Evolutionary conservation across 345 rosid genomes (phyloP).

Genomic region (Aurinia saxatilis): DNA sequence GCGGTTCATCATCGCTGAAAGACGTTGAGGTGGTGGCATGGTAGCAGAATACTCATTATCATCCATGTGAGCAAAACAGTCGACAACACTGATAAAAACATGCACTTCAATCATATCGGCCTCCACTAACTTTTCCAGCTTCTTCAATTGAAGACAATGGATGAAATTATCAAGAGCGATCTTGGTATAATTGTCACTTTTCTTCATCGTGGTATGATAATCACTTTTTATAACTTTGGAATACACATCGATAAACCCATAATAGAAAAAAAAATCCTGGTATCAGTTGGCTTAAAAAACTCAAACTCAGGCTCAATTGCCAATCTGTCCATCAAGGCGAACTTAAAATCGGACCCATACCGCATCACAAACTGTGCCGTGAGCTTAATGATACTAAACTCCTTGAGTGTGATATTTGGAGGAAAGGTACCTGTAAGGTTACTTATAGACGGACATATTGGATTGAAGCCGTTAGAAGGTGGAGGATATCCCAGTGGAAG

Average conservation of each 20-base stretch:
- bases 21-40: constrained; percentile 39
- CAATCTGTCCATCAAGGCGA: constrained; percentile 46
- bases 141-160: constrained; percentile 65
- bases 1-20: not conserved
- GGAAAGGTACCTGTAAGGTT: constrained; percentile 21
- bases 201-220: too few relatives aligned
- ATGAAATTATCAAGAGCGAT: constrained; percentile 54
- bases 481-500: too few relatives aligned
- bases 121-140: constrained; percentile 54
- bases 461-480: too few relatives aligned
- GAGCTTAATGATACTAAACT: constrained; percentile 61
- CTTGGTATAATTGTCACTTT: too few relatives aligned
- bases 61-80: constrained; percentile 68
- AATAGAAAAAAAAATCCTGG: constrained; percentile 53
- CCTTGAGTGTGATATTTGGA: constrained; percentile 56
- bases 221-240: constrained; percentile 37
- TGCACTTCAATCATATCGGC: constrained; percentile 78
- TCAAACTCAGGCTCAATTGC: constrained; percentile 56
- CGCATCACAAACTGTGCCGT: constrained; percentile 71
- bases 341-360: constrained; percentile 52
- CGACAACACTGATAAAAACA: constrained; percentile 60
- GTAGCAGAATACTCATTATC: constrained; percentile 37
- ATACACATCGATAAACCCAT: constrained; percentile 59
- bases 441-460: too few relatives aligned
- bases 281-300: constrained; percentile 59